A percentile compares a stretch with the other conserved stretches of the same genome.
These are phyloP conservation scores for Kluyveromyces aestuarii DNA, from an alignment of 805 yeast genomes.

Conservation along the genomic window DNA sequence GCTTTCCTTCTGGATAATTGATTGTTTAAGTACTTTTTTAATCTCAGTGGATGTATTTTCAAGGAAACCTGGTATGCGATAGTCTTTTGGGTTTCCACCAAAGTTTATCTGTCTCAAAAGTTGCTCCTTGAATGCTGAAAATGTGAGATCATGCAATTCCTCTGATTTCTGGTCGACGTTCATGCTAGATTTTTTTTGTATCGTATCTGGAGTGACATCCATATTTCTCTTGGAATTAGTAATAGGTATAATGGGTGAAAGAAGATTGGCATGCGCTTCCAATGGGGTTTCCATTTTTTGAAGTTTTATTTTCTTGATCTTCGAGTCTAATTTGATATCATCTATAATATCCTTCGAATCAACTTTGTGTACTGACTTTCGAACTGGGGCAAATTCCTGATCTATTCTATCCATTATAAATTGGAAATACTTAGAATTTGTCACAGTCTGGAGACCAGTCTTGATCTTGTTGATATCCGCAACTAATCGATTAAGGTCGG, in stretches of 20 bases:
- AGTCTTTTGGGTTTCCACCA: conserved; percentile 14
- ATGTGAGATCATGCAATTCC: conserved; percentile 8
- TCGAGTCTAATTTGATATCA: conserved; percentile 17
- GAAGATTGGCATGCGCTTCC: too few relatives aligned
- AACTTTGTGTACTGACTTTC: conserved; percentile 17
- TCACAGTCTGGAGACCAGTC: neutral
- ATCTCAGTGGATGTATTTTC: conserved; percentile 35
- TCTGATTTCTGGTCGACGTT: neutral
- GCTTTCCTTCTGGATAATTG: conserved; percentile 62
- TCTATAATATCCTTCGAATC: conserved; percentile 16
- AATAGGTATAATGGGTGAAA: neutral
- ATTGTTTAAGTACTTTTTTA: conserved; percentile 48
- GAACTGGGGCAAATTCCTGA: conserved; percentile 21
- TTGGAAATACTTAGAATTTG: too few relatives aligned
- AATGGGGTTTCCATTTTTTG: conserved; percentile 4
- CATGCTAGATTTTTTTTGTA: too few relatives aligned
- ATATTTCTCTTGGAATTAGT: neutral
- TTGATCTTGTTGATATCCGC: too few relatives aligned
- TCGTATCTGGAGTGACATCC: neutral
- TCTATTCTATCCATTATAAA: conserved; percentile 13
- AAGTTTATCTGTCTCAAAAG: conserved; percentile 17
- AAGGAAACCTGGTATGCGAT: conserved; percentile 14
- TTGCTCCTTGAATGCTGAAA: conserved; percentile 11
- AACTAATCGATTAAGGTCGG: too few relatives aligned
- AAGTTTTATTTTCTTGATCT: conserved; percentile 11